Evolutionary conservation across 1,284 basidiomycete species (phyloP).

Genomic region (Puccinia polysora): DNA sequence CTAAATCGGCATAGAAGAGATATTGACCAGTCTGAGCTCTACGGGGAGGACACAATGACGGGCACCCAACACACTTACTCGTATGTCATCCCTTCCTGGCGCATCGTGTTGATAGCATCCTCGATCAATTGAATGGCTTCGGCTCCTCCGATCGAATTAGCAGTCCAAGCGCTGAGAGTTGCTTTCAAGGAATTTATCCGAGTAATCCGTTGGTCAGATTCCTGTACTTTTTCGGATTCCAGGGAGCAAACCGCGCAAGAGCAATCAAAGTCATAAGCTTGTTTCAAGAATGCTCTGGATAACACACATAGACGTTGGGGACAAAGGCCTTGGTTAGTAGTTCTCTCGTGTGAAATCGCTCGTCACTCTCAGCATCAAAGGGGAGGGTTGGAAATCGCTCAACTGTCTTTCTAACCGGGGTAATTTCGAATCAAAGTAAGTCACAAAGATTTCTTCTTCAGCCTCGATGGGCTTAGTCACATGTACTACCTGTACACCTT

Average conservation of each 20-base stretch:
- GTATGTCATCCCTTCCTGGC: constrained; percentile 32
- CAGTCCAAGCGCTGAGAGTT: constrained; percentile 23
- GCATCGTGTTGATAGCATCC: constrained; percentile 18
- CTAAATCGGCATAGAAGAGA: background rate
- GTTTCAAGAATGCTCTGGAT: constrained; percentile 2
- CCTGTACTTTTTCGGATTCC: background rate
- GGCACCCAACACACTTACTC: constrained; percentile 15
- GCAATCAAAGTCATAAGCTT: constrained; percentile 33
- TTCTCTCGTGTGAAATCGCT: background rate
- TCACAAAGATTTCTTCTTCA: constrained; percentile 34
- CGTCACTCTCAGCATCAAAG: background rate
- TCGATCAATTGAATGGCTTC: constrained; percentile 31
- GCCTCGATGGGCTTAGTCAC: constrained; percentile 18
- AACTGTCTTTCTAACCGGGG: constrained; percentile 36
- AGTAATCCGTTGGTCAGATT: constrained; percentile 32
- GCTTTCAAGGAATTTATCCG: constrained; percentile 40
- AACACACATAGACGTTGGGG: background rate
- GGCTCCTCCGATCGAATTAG: constrained; percentile 23
- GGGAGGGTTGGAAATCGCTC: background rate
- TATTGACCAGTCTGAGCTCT: background rate
- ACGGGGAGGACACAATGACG: background rate
- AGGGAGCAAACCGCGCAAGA: constrained; percentile 21
- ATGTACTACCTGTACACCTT: constrained; percentile 26
- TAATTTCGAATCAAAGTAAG: constrained; percentile 40
- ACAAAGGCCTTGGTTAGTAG: background rate